A percentile compares a stretch with the other conserved stretches of the same genome.
Conservation (phyloP, 345 rosid species). For the Arabidopsis arenosa region DNA sequence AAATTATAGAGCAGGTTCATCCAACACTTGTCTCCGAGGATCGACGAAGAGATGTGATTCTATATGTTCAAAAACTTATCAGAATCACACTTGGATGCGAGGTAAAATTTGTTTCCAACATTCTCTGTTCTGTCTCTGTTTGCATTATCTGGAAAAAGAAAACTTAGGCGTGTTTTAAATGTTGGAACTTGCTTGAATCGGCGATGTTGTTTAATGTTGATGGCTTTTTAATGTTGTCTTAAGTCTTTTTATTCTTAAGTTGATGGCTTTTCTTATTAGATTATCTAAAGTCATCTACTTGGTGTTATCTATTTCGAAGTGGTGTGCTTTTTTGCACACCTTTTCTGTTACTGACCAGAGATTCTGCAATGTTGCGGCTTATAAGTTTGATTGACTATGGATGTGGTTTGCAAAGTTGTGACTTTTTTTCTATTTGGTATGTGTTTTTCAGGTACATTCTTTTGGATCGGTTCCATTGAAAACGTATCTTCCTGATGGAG, state of each 20-base stretch:
- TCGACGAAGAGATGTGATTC: constrained; percentile 70
- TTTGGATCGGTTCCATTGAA: constrained; percentile 94
- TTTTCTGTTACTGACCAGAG: neutral
- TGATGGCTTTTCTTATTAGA: constrained; percentile 13
- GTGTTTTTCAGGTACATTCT: constrained; percentile 67
- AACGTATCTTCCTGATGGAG: constrained; percentile 98
- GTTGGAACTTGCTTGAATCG: neutral
- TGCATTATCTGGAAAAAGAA: neutral
- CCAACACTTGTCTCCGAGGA: constrained; percentile 70
- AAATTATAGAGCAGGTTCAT: constrained; percentile 68
- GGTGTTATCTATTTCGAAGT: neutral
- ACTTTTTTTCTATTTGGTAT: constrained; percentile 8
- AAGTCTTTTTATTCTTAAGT: neutral
- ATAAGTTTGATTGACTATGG: constrained; percentile 10
- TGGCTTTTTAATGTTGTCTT: neutral
- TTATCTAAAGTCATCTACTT: neutral
- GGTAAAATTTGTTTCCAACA: constrained; percentile 42
- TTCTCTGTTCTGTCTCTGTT: constrained; percentile 1
- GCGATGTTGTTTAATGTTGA: neutral
- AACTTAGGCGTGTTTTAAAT: constrained; percentile 1
- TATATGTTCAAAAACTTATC: constrained; percentile 67
- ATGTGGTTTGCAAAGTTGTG: constrained; percentile 15
- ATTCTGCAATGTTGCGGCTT: constrained; percentile 3
- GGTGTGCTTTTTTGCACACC: neutral
- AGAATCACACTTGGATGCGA: constrained; percentile 56